Percentiles rank a stretch among this genome's conserved stretches.
Conservation (phyloP, 179 eudicot genomes). For the Spinacia oleracea region DNA sequence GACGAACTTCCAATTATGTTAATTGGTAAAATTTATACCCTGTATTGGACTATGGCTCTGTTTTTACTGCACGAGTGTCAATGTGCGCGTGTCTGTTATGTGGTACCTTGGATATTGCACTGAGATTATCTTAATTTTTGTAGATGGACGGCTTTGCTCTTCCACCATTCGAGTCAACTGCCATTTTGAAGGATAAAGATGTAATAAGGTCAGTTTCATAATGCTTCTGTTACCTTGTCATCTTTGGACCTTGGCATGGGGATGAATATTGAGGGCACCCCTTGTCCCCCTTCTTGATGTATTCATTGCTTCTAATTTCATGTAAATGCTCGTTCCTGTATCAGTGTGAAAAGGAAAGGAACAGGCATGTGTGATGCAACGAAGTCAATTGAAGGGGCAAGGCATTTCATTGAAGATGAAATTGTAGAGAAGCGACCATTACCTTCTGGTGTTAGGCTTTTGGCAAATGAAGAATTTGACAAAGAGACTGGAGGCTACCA, state of each 20-base stretch:
- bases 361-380: conserved; percentile 20
- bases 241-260: conserved; percentile 13
- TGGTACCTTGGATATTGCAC: not conserved
- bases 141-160: conserved; percentile 92
- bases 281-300: not conserved
- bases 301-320: not conserved
- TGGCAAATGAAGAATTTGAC: conserved; percentile 63
- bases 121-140: conserved; percentile 26
- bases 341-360: conserved; percentile 62
- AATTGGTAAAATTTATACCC: not conserved
- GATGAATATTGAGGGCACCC: not conserved
- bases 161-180: conserved; percentile 76
- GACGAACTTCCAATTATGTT: not conserved
- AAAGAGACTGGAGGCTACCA: conserved; percentile 53
- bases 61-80: not conserved
- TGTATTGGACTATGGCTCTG: not conserved
- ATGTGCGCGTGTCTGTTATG: not conserved
- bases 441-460: conserved; percentile 43
- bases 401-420: conserved; percentile 32
- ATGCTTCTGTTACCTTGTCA: conserved; percentile 6
- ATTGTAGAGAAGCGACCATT: conserved; percentile 46
- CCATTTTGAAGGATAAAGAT: conserved; percentile 76
- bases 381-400: conserved; percentile 32
- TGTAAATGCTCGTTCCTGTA: conserved; percentile 15
- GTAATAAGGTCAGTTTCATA: conserved; percentile 58